Base-by-base conservation (phyloP, 1,139 yeast genomes). In the Geotrichum restrictum region DNA sequence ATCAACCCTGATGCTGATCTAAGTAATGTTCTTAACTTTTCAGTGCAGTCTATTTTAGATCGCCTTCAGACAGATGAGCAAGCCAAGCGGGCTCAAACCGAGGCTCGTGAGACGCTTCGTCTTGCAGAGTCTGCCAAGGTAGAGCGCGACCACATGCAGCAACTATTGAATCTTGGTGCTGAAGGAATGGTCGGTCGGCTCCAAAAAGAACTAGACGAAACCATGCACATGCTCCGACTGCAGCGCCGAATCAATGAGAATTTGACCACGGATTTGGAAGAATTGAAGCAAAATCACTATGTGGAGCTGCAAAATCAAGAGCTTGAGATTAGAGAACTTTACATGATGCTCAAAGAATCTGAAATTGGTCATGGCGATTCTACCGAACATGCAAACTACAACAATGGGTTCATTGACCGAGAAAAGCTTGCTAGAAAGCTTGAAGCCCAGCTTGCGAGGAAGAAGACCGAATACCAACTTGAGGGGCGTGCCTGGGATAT, bases 31-130 rank as follows among this genome's bases (percentile, higher is more conserved):
- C 78, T 88, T 62, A 88, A 87, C 50, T 82, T 88, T 59, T 91
- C 96, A 0, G 86, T 93, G 39, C 94, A 88, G 63, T 76, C 85
- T 57, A 75, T 93, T 52, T 77, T 81, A 57, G 82, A 88, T 50
- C 79, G 89, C 14, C 77, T 91, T 68, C 84, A 84, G 60, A 88
- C 96, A 0, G 98, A 93, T 68, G 96, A 89, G 56, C 86, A 85
- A 68, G 96, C 95, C 22, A 75, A 86, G 52, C 77, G 84, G 54
- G 96, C 97, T 0, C 74, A 85, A 52, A 69, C 78, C 44, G 97
- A 91, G 59, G 83, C 84, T 16, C 82, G 83, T 59, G 82, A 79
- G 31, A 78, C 84, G 43, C 79, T 80, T 46, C 82, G 80, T 60
- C 75, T 78, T 41, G 86, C 88, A 0, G 95, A 86, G 61, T 89